Evolutionary conservation across 2,329 filamentous ascomycete genomes (phyloP), one percentile per base, ranked within the genome.

Genomic region (Escovopsis sp.): DNA sequence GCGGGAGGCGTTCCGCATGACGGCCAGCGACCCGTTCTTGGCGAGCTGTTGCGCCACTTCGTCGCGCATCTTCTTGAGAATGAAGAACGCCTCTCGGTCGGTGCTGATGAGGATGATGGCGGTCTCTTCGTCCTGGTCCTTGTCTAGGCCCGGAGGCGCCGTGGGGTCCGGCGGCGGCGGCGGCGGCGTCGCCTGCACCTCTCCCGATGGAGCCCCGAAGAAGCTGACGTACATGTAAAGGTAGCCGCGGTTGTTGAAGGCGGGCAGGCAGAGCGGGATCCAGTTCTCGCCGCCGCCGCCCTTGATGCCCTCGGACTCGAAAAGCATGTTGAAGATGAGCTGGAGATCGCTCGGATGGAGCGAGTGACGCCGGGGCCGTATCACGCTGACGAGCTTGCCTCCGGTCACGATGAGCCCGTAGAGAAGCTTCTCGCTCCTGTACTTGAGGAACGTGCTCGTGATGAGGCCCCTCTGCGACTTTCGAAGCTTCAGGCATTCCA

Each of bases 211-310:
- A 3, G 67, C 69, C 51, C 85, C 79, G 47, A 98, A 75, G 59
- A 96, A 98, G 67, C 85, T 94, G 57, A 98, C 91, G 56, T 96
- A 98, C 87, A 98, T 96, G 66, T 98, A 95, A 2, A 98, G 72
- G 57, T 94, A 98, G 26, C 91, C 93, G 41, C 80, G 84, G 59
- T 86, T 96, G 65, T 98, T 98, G 66, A 98, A 98, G 5, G 88
- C 89, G 1, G 91, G 93, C 3, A 98, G 72, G 54, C 91, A 98
- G 6, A 98, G 71, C 0, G 91, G 91, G 39, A 96, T 89, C 91
- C 91, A 98, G 54, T 89, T 95, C 61, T 98, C 91, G 28, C 89
- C 91, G 34, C 73, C 87, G 6, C 85, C 88, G 18, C 86, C 82
- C 58, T 91, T 89, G 57, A 98, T 82, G 36, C 85, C 83, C 39